phyloP scores from a whole-genome alignment of 495 filamentous ascomycete species.

The Penicillium desertorum region DNA sequence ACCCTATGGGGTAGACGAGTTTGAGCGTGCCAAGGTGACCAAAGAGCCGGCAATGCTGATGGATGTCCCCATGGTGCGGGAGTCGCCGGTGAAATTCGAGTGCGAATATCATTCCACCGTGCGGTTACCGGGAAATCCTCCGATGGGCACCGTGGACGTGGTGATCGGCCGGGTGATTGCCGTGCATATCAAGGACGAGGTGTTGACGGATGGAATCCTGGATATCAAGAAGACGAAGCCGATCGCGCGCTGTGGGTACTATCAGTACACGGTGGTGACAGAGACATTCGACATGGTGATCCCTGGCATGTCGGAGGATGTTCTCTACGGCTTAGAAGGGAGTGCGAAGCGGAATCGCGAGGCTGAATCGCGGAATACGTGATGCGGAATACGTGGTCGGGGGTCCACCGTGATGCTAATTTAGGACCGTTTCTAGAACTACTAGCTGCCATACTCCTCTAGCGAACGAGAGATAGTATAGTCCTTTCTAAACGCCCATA shows the following conservation, averaged over 20 bases:
- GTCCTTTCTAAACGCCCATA: too few relatives aligned
- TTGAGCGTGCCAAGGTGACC: slow-evolving; percentile 45
- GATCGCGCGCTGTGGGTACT: slow-evolving; percentile 56
- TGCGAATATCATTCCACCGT: slow-evolving; percentile 54
- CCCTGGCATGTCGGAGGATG: slow-evolving; percentile 40
- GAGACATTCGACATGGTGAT: slow-evolving; percentile 54
- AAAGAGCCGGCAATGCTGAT: slow-evolving; percentile 44
- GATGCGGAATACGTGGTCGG: neutral
- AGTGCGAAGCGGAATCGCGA: slow-evolving; percentile 23
- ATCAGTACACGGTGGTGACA: slow-evolving; percentile 52
- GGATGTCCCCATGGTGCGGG: slow-evolving; percentile 51
- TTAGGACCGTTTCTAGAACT: too few relatives aligned
- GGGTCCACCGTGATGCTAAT: too few relatives aligned
- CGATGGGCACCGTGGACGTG: slow-evolving; percentile 54
- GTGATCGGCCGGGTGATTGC: slow-evolving; percentile 58
- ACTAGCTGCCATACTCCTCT: too few relatives aligned
- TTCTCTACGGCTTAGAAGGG: slow-evolving; percentile 35
- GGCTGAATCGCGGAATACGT: slow-evolving; percentile 6
- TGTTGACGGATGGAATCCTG: slow-evolving; percentile 50
- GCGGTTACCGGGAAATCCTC: slow-evolving; percentile 52
- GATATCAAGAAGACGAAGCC: slow-evolving; percentile 55
- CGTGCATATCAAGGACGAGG: slow-evolving; percentile 55
- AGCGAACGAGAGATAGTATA: too few relatives aligned
- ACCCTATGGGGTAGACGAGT: slow-evolving; percentile 49
- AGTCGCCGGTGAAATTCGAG: slow-evolving; percentile 58